Base-by-base conservation (phyloP, 495 filamentous ascomycete genomes). In the Sordaria brevicollis region DNA sequence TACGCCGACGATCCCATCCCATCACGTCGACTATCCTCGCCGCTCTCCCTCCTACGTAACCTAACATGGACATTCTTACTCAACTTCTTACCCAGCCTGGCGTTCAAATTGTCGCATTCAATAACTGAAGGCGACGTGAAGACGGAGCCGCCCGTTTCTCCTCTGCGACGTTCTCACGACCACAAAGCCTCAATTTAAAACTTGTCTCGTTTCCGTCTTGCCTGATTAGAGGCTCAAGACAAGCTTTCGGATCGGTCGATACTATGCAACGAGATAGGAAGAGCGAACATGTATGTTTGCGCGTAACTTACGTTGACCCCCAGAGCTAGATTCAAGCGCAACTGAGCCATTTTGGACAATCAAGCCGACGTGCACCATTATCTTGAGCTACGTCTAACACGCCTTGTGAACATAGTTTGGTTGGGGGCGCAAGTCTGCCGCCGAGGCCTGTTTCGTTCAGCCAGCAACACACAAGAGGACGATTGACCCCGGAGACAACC, bases 401-500 rank as follows among this genome's bases (percentile, higher is more conserved):
- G 17, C 8, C 7, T 19, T 21, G n/a, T 21, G 13, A 17, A 29
- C 33, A 35, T 49, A 75, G 73, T 68, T 69, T 41, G 73, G 73
- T 35, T 75, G 65, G 73, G 73, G 73, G 35, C 74, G 70, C 65
- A 73, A 73, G 65, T 35, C 68, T 21, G 71, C 62, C 11, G 29
- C 49, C n/a, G 71, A 75, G 4, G 69, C 71, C 17, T 65, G 73
- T 31, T 75, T 75, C 35, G 74, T 73, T 7, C 71, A 65, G 39
- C 74, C 71, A 57, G 74, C 71, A 29, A 71, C 71, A 5, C 74
- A 75, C 65, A 75, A 68, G 65, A 68, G 65, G n/a, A 69, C 71
- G 8, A 67, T 75, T 21, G 65, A 74, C 25, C 65, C 54, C 9
- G 29, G 67, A 5, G 65, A 21, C 65, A 67, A 65, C 13, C 11